Base-by-base conservation (phyloP, 108 stramenopile genomes). In the Nannochloropsis salina region DNA sequence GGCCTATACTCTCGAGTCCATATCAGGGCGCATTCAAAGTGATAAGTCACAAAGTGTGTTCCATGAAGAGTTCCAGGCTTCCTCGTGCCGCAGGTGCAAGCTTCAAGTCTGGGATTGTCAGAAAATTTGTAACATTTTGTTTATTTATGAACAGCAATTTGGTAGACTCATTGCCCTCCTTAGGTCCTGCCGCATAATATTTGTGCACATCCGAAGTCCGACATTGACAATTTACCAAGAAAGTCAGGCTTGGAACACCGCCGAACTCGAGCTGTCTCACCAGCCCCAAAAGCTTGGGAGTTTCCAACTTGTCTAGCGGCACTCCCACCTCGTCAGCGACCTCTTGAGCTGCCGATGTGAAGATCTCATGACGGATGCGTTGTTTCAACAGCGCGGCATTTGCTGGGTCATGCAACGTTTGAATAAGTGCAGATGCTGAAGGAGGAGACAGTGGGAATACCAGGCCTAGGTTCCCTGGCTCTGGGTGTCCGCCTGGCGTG, bases 401-500 rank as follows among this genome's bases (percentile, higher is more conserved):
- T 42, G 81, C 44, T 80, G 40, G 20, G 42, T 81, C 21, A 0
- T 41, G 61, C 21, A 20, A 6, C 8, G 11, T 41, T 41, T 8
- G 15, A 21, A 43, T 21, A 9, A 22, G 8, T 9, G 42, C 1
- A 45, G n/a, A 51, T 8, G 43, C 22, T 20, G 44, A 45, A 45
- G 80, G 4, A 42, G 31, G 10, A 80, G 84, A 41, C 6, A 81
- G n/a, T 20, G 85, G 80, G 11, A 4, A 42, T 15, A 5, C 42
- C 22, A 74, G 85, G 85, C 9, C 22, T 12, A 41, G 5, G 80
- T 41, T 81, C 11, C 79, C 21, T 9, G 88, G 88, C 81, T 88
- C 88, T 8, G 88, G 88, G 88, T 88, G 88, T 43, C 88, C 88
- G 40, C 88, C 88, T 44, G 88, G 88, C 47, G 84, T 84, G 9